phyloP scores from a whole-genome alignment of 768 basidiomycete genomes.

The Punctularia strigosozonata region DNA sequence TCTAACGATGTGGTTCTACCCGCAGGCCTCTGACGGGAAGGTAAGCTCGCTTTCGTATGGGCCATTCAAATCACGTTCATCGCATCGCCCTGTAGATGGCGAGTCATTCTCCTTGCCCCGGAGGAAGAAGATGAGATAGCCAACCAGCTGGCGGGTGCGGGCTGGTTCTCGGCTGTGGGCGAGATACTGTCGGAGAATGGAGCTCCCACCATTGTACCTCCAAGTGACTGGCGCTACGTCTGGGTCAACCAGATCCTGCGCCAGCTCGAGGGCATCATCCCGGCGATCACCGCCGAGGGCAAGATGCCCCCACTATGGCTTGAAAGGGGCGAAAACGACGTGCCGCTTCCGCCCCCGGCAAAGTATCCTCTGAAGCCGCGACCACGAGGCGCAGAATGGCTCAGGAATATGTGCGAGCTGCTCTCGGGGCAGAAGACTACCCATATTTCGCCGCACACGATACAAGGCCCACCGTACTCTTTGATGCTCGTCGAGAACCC shows the following conservation, averaged over 20 bases:
- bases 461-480: slow-evolving; percentile 81
- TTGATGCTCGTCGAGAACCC: slow-evolving; percentile 83
- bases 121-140: slow-evolving; percentile 89
- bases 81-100: slow-evolving; percentile 44
- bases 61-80: too few species aligned
- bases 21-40: slow-evolving; percentile 81
- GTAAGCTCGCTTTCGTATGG: slow-evolving; percentile 30
- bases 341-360: slow-evolving; percentile 72
- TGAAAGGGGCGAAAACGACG: slow-evolving; percentile 32
- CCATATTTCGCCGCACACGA: slow-evolving; percentile 36
- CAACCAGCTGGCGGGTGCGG: slow-evolving; percentile 65
- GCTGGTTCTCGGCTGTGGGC: slow-evolving; percentile 79
- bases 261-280: slow-evolving; percentile 64
- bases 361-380: slow-evolving; percentile 75
- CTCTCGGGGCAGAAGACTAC: slow-evolving; percentile 33
- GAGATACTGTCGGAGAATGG: slow-evolving; percentile 64
- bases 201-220: slow-evolving; percentile 49
- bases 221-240: slow-evolving; percentile 77
- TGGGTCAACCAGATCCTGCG: slow-evolving; percentile 82
- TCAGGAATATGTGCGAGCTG: slow-evolving; percentile 45
- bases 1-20: too few species aligned
- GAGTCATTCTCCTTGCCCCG: slow-evolving; percentile 80
- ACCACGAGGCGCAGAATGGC: slow-evolving; percentile 61
- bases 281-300: slow-evolving; percentile 48
- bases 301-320: slow-evolving; percentile 47